Evolutionary conservation across 345 rosid species (phyloP), one percentile per base, ranked within the genome.

Genomic region (Populus nigra): DNA sequence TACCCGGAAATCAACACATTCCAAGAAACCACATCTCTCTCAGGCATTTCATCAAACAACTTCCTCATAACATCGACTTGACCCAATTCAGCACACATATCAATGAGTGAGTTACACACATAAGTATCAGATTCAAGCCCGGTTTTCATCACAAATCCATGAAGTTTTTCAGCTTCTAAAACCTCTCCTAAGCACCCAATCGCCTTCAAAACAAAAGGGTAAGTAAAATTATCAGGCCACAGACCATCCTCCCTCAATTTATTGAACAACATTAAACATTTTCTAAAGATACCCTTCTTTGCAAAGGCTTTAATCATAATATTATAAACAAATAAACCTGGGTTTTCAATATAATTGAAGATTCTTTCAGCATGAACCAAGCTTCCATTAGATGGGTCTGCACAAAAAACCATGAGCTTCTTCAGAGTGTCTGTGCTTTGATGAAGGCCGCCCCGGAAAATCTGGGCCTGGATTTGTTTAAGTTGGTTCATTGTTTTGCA

Each of bases 181-280:
- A 83, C 67, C 7, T 62, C 53, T 25, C 82, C 83, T 47, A 73
- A 69, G 20, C 62, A 74, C 57, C 81, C 83, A 53, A 83, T 76
- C 38, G 84, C 83, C 71, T 81, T 86, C 36, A 84, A 80, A 69
- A 91, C 91, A 79, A 87, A 88, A 7, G 96, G 98, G 73, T 88
- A 89, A 0, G 96, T 93, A 76, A 88, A 93, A 86, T 86, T 89
- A 83, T 93, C 98, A 7, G 96, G 94, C 78, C 78, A 82, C 80
- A 93, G 65, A 36, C 88, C 92, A 29, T 83, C 82, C 73, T 79
- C 86, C 74, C 91, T 84, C 78, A 90, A 72, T 65, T 85, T 82
- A 62, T 63, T 50, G 73, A 90, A 91, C 67, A 88, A 71, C 67
- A 79, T 70, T 39, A 91, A 76, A n/a, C 85, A 90, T 71, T 83